phyloP scores from a whole-genome alignment of 2,329 filamentous ascomycete genomes.

The Atkinsonella texensis region DNA sequence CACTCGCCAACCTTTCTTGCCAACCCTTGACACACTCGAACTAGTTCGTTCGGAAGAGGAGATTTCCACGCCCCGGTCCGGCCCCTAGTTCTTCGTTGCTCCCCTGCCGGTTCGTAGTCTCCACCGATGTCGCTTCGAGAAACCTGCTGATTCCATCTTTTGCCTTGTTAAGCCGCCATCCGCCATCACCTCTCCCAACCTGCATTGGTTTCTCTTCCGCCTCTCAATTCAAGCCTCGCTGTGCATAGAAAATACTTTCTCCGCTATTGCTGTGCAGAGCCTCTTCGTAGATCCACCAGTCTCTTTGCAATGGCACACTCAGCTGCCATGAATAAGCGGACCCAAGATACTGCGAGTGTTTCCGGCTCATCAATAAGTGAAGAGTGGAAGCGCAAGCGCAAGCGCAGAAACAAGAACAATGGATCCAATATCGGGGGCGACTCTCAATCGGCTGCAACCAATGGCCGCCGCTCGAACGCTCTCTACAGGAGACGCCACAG shows the following conservation, averaged over 20 bases:
- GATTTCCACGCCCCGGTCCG: background rate
- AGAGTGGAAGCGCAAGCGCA: conserved; percentile 14
- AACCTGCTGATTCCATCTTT: background rate
- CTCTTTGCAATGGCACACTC: conserved; percentile 15
- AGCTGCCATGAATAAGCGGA: conserved; percentile 19
- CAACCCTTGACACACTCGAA: background rate
- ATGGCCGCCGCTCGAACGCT: conserved; percentile 18
- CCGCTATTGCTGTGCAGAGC: background rate
- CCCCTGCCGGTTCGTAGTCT: background rate
- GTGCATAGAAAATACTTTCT: background rate
- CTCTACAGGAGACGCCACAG: conserved; percentile 36
- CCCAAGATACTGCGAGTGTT: conserved; percentile 14
- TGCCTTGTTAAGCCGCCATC: background rate
- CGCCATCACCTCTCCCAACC: background rate
- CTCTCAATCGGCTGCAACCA: conserved; percentile 11
- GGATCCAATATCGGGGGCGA: conserved; percentile 10
- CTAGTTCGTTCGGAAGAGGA: background rate
- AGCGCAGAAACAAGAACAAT: conserved; percentile 17
- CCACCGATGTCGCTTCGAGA: background rate
- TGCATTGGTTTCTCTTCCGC: background rate
- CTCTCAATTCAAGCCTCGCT: background rate
- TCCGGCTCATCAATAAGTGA: conserved; percentile 19
- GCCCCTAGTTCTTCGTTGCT: background rate
- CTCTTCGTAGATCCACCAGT: background rate
- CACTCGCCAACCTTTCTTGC: background rate